Percentiles rank a stretch among this genome's conserved stretches.
Evolutionary conservation across 129 eudicot species (phyloP).

Genomic region (Tanacetum coccineum): DNA sequence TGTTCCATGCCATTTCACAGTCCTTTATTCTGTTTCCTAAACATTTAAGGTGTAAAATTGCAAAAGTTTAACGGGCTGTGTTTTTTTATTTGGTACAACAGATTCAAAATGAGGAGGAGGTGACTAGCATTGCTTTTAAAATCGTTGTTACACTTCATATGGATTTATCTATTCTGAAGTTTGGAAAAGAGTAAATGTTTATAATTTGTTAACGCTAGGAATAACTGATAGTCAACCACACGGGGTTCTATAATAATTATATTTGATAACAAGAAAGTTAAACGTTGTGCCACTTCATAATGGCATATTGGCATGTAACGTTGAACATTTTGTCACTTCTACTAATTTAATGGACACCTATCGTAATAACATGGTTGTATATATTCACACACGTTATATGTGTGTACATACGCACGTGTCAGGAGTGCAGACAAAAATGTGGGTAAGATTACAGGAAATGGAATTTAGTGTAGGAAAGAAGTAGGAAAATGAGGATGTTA

Average conservation of each 20-base stretch:
- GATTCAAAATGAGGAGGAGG: no score
- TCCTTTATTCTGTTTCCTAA: no score
- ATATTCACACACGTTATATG: not conserved
- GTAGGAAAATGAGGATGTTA: constrained; percentile 27
- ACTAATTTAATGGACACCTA: constrained; percentile 1
- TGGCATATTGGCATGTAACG: not conserved
- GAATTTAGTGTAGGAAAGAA: constrained; percentile 24
- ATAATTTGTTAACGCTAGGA: no score
- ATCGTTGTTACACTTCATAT: no score
- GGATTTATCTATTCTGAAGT: no score
- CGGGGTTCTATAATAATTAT: constrained; percentile 7
- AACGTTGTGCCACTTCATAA: not conserved
- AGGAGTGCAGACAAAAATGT: constrained; percentile 10
- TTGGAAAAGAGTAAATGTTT: no score
- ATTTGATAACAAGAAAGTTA: constrained; percentile 1
- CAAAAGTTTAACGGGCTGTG: no score
- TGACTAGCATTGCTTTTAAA: no score
- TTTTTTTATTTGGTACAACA: no score
- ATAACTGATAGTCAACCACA: constrained; percentile 2
- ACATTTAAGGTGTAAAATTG: no score
- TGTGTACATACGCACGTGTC: not conserved
- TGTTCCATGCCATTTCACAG: no score
- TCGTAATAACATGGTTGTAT: not conserved
- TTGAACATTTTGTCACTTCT: constrained; percentile 16
- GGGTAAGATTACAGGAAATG: constrained; percentile 18